Evolutionary conservation across 352 stramenopile genomes (phyloP).

Genomic region (Globisporangium ultimum): DNA sequence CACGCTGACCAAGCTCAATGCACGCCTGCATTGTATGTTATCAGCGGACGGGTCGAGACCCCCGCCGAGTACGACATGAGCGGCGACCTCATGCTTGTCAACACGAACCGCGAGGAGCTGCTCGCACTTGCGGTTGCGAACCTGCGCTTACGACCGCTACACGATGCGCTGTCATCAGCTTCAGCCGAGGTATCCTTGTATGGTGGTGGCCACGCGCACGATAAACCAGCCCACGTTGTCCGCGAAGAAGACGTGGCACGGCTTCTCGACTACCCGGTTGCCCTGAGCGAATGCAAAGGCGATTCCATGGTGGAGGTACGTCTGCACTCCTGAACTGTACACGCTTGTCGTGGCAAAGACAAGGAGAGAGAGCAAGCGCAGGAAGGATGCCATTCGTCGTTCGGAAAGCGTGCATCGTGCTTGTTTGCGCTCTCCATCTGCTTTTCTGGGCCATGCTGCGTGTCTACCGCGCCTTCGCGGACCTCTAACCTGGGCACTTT

Average conservation of each 20-base stretch:
- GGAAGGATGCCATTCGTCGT: too few relatives aligned
- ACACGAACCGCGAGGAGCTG: slow-evolving; percentile 20
- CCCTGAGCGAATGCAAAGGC: slow-evolving; percentile 45
- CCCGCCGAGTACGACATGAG: slow-evolving; percentile 42
- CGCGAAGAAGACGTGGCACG: slow-evolving; percentile 35
- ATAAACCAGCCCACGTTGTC: slow-evolving; percentile 13
- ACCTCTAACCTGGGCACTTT: too few relatives aligned
- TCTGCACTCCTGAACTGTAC: background rate
- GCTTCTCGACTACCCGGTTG: slow-evolving; percentile 62
- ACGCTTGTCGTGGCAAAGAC: background rate
- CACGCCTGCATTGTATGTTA: slow-evolving; percentile 15
- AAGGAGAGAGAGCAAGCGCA: background rate
- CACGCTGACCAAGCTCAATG: background rate
- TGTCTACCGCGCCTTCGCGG: background rate
- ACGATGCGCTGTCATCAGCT: background rate
- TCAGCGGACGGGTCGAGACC: slow-evolving; percentile 35
- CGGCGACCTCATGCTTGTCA: slow-evolving; percentile 44
- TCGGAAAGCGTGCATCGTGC: too few relatives aligned
- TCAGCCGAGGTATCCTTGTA: too few relatives aligned
- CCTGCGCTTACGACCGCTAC: slow-evolving; percentile 9
- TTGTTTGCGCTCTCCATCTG: too few relatives aligned
- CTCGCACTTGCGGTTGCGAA: slow-evolving; percentile 17
- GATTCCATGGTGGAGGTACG: slow-evolving; percentile 62
- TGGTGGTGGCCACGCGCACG: background rate
- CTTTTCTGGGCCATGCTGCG: background rate